Evolutionary conservation across 768 basidiomycete genomes (phyloP).

Genomic region (Podaxis carcinomalis): DNA sequence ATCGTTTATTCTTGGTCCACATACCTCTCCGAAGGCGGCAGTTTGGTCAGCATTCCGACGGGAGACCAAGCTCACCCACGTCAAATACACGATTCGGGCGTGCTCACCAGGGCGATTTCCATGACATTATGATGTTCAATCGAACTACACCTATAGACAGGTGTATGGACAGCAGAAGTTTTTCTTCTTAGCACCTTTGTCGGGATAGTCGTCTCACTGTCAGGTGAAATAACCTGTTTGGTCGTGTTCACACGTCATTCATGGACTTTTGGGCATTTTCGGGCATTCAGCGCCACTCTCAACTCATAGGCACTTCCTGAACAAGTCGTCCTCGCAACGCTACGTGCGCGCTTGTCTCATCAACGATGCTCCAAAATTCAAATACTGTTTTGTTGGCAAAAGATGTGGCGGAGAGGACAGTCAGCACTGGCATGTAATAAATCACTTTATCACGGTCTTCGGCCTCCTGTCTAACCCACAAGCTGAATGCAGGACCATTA

Average conservation of each 20-base stretch:
- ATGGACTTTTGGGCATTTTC: neutral
- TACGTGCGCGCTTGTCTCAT: neutral
- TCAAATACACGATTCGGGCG: neutral
- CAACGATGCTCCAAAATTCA: neutral
- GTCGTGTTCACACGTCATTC: neutral
- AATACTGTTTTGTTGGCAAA: neutral
- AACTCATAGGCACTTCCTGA: neutral
- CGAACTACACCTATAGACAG: neutral
- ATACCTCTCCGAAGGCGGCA: neutral
- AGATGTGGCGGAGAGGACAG: neutral
- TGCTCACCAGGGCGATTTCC: neutral
- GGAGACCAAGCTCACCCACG: neutral
- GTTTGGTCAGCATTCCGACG: neutral
- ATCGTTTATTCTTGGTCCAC: neutral
- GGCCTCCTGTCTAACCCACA: neutral
- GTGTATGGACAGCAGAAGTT: neutral
- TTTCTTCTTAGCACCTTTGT: too few species aligned
- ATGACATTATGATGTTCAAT: neutral
- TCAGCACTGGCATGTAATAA: neutral
- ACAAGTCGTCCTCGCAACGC: neutral
- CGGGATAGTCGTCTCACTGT: too few species aligned
- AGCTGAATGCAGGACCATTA: neutral
- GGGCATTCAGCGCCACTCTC: neutral
- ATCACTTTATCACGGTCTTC: neutral
- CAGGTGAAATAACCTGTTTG: neutral